Evolutionary conservation across 768 basidiomycete genomes (phyloP), one percentile per base, ranked within the genome.

Genomic region (Cyathus striatus): DNA sequence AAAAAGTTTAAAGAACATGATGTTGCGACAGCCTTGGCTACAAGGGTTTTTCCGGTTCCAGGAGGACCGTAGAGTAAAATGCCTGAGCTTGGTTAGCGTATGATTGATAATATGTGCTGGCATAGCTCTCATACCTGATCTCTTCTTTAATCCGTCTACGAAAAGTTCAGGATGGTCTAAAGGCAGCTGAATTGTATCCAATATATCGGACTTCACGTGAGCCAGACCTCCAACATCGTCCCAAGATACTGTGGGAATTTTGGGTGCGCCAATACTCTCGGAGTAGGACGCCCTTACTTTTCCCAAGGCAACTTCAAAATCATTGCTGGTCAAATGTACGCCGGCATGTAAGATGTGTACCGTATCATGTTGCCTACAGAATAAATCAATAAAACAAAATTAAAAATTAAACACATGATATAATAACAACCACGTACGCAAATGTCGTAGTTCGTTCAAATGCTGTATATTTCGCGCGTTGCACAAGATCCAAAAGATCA

Each of bases 1-100:
- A 97, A 86, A 64, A 97, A 96, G 60, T 96, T 96, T 50, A 96
- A 75, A 20, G 91, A 86, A 59, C 88, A 96, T 2, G 91, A 90
- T 1, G 93, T 96, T 18, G 94, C 94, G 30, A 97, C 93, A 9
- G 94, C 94, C 63, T 97, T 97, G 6, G 94, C 94, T 36, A 97
- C 78, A 5, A 97, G 64, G 0, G 94, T 97, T 62, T 97, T 97
- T 2, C 94, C 94, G 2, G 94, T 97, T 21, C 94, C 94, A 5
- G 94, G 94, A 3, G 94, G 94, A 0, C 94, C 94, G 59, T 95
- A 96, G 2, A 97, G 72, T 16, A 97, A 69, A 46, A 97, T 84
- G 40, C 93, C 92, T 91, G 4, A 32, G 30, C 6, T 33, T 17
- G 14, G 38, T 13, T 23, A 25, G 9, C 5, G n/a, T 20, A 36